These are phyloP conservation scores for Hippophae tibetana DNA, from an alignment of 306 rosid genomes.

Conservation along the genomic window DNA sequence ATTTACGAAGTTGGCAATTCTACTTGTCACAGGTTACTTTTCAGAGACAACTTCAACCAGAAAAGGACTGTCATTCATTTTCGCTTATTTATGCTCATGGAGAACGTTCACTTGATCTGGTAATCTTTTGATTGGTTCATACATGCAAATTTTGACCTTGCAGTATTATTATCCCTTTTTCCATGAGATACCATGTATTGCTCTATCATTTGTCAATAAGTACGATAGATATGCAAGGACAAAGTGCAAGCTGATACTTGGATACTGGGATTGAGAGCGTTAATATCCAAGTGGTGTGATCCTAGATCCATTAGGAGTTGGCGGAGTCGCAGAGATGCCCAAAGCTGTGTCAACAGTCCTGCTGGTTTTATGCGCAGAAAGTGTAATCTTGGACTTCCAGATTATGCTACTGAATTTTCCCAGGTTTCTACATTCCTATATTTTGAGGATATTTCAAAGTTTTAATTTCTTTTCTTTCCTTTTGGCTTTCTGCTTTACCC, in stretches of 20 bases:
- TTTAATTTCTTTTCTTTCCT: background rate
- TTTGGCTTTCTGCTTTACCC: background rate
- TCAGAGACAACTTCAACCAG: slow-evolving; percentile 46
- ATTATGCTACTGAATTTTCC: slow-evolving; percentile 42
- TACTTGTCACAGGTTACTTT: slow-evolving; percentile 44
- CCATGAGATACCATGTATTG: background rate
- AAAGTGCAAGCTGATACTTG: slow-evolving; percentile 68
- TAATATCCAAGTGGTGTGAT: slow-evolving; percentile 42
- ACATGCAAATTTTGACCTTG: background rate
- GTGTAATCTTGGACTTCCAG: slow-evolving; percentile 69
- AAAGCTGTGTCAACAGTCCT: slow-evolving; percentile 77
- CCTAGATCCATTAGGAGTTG: slow-evolving; percentile 36
- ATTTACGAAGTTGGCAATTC: slow-evolving; percentile 19
- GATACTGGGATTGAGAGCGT: slow-evolving; percentile 67
- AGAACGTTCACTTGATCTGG: slow-evolving; percentile 79
- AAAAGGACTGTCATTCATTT: slow-evolving; percentile 58
- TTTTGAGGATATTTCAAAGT: background rate
- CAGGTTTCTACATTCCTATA: slow-evolving; percentile 42
- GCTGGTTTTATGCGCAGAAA: slow-evolving; percentile 70
- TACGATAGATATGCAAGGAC: slow-evolving; percentile 69
- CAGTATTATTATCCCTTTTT: background rate
- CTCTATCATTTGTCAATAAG: slow-evolving; percentile 1
- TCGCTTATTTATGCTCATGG: slow-evolving; percentile 59
- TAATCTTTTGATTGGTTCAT: slow-evolving; percentile 18
- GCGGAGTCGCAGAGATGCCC: slow-evolving; percentile 57